A percentile compares a stretch with the other conserved stretches of the same genome.
Conservation (phyloP, 345 rosid species). For the Corymbia maculata region DNA sequence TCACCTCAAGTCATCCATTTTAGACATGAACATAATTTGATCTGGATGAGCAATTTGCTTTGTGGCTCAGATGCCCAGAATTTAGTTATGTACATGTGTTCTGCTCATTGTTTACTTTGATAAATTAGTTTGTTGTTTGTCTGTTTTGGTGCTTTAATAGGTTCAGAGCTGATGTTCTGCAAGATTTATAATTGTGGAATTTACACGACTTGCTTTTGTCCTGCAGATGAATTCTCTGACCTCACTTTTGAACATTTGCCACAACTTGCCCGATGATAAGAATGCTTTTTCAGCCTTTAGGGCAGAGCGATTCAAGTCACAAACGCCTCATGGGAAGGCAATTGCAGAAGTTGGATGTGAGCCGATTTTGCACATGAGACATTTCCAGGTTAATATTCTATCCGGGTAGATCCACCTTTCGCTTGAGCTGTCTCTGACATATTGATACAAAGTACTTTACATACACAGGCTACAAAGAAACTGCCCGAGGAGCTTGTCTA, state of each 20-base stretch:
- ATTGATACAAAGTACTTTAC: neutral
- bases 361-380: slow-evolving; percentile 96
- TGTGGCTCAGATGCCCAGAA: neutral
- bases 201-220: neutral
- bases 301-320: slow-evolving; percentile 58
- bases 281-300: slow-evolving; percentile 29
- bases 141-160: slow-evolving; percentile 1
- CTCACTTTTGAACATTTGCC: slow-evolving; percentile 69
- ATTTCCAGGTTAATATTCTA: slow-evolving; percentile 61
- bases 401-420: slow-evolving; percentile 41
- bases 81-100: neutral
- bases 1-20: neutral
- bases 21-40: neutral
- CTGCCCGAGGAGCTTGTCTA: slow-evolving; percentile 54
- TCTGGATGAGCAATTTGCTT: neutral
- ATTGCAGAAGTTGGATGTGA: slow-evolving; percentile 96
- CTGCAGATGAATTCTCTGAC: slow-evolving; percentile 86
- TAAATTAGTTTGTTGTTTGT: neutral
- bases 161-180: neutral
- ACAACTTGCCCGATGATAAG: slow-evolving; percentile 54
- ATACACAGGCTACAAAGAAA: slow-evolving; percentile 59
- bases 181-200: neutral
- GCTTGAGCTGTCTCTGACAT: neutral
- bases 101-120: neutral
- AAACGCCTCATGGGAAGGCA: slow-evolving; percentile 70